phyloP scores from a whole-genome alignment of 768 basidiomycete genomes.

The Suillus subalutaceus region DNA sequence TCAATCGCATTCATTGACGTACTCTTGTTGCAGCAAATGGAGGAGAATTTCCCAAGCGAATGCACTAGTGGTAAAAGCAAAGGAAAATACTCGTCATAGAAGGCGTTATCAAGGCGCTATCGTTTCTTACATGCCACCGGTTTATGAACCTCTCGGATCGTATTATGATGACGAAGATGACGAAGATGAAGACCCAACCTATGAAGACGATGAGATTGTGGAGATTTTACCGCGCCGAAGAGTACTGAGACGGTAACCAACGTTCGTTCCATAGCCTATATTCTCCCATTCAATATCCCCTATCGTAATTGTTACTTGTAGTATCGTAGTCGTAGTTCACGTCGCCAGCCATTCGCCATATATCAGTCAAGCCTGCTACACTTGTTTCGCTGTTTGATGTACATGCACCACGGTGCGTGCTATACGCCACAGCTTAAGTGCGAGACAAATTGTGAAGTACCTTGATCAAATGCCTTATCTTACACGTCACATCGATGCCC shows the following conservation, averaged over 20 bases:
- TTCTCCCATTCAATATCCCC: not conserved
- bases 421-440: not conserved
- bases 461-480: not conserved
- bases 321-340: not conserved
- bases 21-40: conserved; percentile 32
- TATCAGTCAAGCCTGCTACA: not conserved
- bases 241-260: not conserved
- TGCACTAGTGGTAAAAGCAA: conserved; percentile 24
- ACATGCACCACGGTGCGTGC: too few species aligned
- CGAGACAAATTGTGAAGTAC: not conserved
- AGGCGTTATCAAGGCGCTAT: not conserved
- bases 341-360: not conserved
- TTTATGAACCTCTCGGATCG: not conserved
- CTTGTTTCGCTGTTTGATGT: not conserved
- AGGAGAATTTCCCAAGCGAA: conserved; percentile 19
- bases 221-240: not conserved
- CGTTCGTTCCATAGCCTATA: not conserved
- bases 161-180: conserved; percentile 14
- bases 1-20: not conserved
- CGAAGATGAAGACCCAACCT: conserved; percentile 10
- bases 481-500: not conserved
- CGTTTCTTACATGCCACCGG: not conserved
- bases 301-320: conserved; percentile 4
- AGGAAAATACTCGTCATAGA: conserved; percentile 16
- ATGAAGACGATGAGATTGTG: conserved; percentile 12